These are phyloP conservation scores for Fraxinus paxiana DNA, from an alignment of 305 asterid species.

Conservation along the genomic window DNA sequence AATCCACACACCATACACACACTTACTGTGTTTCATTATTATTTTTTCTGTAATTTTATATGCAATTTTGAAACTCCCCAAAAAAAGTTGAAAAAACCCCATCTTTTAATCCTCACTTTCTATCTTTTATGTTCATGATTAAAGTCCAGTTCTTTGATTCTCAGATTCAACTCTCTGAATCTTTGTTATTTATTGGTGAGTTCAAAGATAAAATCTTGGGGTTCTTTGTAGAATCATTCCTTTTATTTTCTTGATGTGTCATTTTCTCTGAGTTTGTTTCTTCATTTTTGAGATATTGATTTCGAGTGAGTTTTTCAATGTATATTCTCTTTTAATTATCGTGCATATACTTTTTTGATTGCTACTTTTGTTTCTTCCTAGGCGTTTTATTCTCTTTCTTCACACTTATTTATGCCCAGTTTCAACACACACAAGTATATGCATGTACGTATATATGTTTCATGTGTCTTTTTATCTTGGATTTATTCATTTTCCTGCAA, in stretches of 20 bases:
- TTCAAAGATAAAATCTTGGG: slow-evolving; percentile 32
- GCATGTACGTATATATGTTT: slow-evolving; percentile 8
- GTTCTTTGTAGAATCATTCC: slow-evolving; percentile 17
- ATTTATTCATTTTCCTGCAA: slow-evolving; percentile 58
- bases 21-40: not conserved
- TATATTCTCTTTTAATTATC: slow-evolving; percentile 68
- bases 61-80: slow-evolving; percentile 30
- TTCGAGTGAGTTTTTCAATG: slow-evolving; percentile 66
- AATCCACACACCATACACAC: not conserved
- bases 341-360: slow-evolving; percentile 39
- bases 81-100: slow-evolving; percentile 22
- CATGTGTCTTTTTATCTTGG: slow-evolving; percentile 56
- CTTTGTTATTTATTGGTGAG: slow-evolving; percentile 18
- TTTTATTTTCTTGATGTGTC: slow-evolving; percentile 36
- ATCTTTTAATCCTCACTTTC: slow-evolving; percentile 39
- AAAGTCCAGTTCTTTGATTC: slow-evolving; percentile 36
- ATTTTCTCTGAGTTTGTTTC: slow-evolving; percentile 41
- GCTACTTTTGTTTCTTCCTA: slow-evolving; percentile 70
- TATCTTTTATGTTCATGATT: slow-evolving; percentile 25
- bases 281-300: not conserved
- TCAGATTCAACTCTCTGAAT: slow-evolving; percentile 25
- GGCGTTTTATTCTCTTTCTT: slow-evolving; percentile 76
- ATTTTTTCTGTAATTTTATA: slow-evolving; percentile 31
- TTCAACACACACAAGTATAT: not conserved
- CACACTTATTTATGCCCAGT: slow-evolving; percentile 22